phyloP scores from a whole-genome alignment of 306 rosid genomes.

The Pterocarpus macrocarpus region DNA sequence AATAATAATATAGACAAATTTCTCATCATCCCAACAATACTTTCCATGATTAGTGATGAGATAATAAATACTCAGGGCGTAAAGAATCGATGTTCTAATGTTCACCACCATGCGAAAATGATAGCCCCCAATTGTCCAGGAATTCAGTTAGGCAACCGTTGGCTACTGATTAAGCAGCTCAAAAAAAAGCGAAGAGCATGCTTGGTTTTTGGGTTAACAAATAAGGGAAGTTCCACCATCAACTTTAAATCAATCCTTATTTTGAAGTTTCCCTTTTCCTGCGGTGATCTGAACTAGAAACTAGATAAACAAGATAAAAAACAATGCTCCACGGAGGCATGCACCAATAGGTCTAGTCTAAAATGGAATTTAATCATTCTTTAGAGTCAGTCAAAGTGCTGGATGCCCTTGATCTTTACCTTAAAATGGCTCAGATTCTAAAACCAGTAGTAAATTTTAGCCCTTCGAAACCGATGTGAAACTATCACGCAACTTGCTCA shows the following conservation, averaged over 20 bases:
- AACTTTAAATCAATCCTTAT: neutral
- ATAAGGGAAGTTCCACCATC: neutral
- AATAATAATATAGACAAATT: neutral
- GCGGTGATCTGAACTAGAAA: slow-evolving; percentile 1
- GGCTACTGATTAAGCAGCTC: neutral
- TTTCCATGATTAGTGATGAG: too few relatives aligned
- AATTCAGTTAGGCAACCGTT: neutral
- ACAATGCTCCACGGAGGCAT: neutral
- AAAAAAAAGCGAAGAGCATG: neutral
- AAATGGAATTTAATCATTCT: neutral
- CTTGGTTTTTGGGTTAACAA: neutral
- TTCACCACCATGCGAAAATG: too few relatives aligned
- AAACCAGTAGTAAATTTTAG: neutral
- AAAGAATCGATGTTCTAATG: too few relatives aligned
- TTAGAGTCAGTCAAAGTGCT: neutral
- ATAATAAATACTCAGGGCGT: too few relatives aligned
- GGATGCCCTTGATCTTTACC: neutral
- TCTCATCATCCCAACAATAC: neutral
- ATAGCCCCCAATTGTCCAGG: neutral
- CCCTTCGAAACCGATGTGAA: neutral
- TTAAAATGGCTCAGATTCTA: neutral
- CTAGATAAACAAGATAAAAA: neutral
- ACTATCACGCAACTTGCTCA: neutral
- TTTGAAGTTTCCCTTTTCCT: neutral
- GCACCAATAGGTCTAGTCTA: neutral